phyloP scores from a whole-genome alignment of 2,329 filamentous ascomycete species.

The Xylariomycetidae sp. region DNA sequence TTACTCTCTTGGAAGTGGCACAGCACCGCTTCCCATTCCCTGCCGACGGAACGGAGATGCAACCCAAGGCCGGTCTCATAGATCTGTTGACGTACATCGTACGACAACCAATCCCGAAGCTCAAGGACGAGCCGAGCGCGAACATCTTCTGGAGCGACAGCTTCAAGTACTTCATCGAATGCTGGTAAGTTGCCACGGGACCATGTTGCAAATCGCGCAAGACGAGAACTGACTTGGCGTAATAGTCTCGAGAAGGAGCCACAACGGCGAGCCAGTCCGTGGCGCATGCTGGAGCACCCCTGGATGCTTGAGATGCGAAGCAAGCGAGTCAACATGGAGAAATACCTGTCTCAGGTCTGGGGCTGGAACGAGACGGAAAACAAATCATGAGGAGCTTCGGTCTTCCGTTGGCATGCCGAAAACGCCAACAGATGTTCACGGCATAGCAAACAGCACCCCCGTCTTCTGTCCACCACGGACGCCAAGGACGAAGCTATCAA shows the following conservation, averaged over 20 bases:
- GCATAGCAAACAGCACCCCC: too few relatives aligned
- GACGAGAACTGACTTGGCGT: constrained; percentile 9
- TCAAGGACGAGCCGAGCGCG: constrained; percentile 89
- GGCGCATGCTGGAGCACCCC: constrained; percentile 98
- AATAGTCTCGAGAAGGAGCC: constrained; percentile 88
- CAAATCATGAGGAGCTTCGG: constrained; percentile 10
- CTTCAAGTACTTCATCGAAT: constrained; percentile 99
- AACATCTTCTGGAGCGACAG: constrained; percentile 92
- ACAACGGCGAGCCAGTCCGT: constrained; percentile 79
- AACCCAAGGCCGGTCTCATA: constrained; percentile 85
- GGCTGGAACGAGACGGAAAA: constrained; percentile 70
- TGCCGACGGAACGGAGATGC: constrained; percentile 91
- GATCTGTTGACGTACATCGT: constrained; percentile 97
- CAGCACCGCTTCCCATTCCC: constrained; percentile 98
- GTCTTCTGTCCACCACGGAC: too few relatives aligned
- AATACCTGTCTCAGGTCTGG: constrained; percentile 93
- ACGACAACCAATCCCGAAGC: constrained; percentile 84
- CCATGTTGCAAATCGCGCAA: not conserved
- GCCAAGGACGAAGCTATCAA: too few relatives aligned
- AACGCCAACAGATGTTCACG: too few relatives aligned
- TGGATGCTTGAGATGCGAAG: constrained; percentile 97
- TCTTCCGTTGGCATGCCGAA: too few relatives aligned
- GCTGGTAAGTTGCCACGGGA: constrained; percentile 65
- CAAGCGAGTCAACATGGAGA: constrained; percentile 96
- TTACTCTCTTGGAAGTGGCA: constrained; percentile 97